A percentile compares a stretch with the other conserved stretches of the same genome.
Evolutionary conservation across 768 basidiomycete species (phyloP).

Genomic region (Leccinum aurantiacum): DNA sequence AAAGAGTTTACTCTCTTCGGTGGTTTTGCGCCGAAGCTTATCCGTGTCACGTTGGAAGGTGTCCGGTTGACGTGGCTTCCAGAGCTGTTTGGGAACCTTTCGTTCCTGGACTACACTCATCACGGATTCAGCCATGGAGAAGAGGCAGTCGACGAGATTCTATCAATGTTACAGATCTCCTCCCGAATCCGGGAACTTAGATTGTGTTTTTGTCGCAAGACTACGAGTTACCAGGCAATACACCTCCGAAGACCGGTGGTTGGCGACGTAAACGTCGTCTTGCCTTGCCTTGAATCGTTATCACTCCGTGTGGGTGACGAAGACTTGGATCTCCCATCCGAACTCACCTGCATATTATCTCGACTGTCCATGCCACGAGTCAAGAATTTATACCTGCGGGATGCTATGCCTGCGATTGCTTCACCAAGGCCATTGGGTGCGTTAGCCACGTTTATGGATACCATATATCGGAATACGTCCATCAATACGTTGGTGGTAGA

Average conservation of each 20-base stretch:
- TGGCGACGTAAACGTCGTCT: slow-evolving; percentile 34
- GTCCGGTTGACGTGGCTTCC: slow-evolving; percentile 63
- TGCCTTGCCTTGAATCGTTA: slow-evolving; percentile 49
- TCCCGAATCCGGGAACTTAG: slow-evolving; percentile 51
- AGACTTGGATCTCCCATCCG: slow-evolving; percentile 65
- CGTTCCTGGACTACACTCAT: slow-evolving; percentile 68
- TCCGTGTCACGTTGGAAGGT: slow-evolving; percentile 58
- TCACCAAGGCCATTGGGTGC: slow-evolving; percentile 39
- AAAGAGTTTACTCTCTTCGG: slow-evolving; percentile 66
- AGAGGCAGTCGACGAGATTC: slow-evolving; percentile 56
- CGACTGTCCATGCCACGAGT: slow-evolving; percentile 51
- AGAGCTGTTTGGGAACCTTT: slow-evolving; percentile 59
- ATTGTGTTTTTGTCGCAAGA: slow-evolving; percentile 51
- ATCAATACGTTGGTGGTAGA: slow-evolving; percentile 17
- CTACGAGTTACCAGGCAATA: slow-evolving; percentile 18
- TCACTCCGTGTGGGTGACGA: slow-evolving; percentile 50
- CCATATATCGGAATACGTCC: slow-evolving; percentile 7
- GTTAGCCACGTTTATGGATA: slow-evolving; percentile 26
- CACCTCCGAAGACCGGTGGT: slow-evolving; percentile 18
- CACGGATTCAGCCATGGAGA: slow-evolving; percentile 63
- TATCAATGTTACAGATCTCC: slow-evolving; percentile 58
- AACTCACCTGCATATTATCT: slow-evolving; percentile 52
- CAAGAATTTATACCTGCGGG: slow-evolving; percentile 46
- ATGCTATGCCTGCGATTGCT: slow-evolving; percentile 27
- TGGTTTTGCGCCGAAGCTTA: slow-evolving; percentile 57